Conservation (phyloP, 2,329 filamentous ascomycete species). For the Lecanosticta acicola region DNA sequence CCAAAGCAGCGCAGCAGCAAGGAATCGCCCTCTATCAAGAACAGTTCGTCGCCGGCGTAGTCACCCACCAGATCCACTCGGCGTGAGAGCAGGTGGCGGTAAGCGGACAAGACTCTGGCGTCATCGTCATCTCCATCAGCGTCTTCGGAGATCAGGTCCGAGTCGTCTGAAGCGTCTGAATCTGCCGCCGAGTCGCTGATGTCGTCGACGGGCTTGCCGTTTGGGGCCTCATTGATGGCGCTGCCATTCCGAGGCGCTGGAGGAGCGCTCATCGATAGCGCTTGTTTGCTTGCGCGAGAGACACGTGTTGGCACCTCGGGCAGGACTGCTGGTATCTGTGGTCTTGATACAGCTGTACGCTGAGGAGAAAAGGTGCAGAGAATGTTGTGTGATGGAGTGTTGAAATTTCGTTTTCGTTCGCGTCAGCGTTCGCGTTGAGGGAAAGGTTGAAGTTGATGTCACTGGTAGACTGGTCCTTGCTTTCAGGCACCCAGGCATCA, state of each 20-base stretch:
- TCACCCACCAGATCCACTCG: conserved; percentile 65
- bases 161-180: neutral
- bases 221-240: neutral
- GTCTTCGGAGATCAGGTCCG: conserved; percentile 2
- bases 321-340: too few relatives aligned
- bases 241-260: neutral
- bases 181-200: neutral
- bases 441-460: too few relatives aligned
- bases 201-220: neutral
- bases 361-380: too few relatives aligned
- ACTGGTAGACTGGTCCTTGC: too few relatives aligned
- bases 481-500: too few relatives aligned
- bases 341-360: too few relatives aligned
- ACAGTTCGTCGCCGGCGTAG: conserved; percentile 67
- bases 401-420: too few relatives aligned
- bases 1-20: conserved; percentile 60
- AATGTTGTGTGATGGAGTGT: too few relatives aligned
- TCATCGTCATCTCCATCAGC: conserved; percentile 9
- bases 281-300: too few relatives aligned
- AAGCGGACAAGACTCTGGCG: conserved; percentile 25
- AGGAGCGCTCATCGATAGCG: neutral
- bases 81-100: conserved; percentile 40
- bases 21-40: conserved; percentile 68
- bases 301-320: too few relatives aligned
- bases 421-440: too few relatives aligned